Conservation (phyloP, 805 yeast genomes). For the Hanseniaspora thailandica region DNA sequence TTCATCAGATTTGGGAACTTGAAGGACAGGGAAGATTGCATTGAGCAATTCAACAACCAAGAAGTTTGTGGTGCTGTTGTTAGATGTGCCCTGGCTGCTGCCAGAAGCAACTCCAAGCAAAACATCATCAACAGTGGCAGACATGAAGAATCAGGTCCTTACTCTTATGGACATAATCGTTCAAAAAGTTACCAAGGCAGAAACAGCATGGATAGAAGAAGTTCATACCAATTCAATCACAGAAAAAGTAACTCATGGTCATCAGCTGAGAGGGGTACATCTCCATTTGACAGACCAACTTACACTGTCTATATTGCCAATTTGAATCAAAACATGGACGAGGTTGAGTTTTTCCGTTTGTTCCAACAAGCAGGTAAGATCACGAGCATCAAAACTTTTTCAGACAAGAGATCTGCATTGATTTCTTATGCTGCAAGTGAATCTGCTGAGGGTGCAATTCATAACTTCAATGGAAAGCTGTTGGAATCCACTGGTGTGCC, state of each 20-base stretch:
- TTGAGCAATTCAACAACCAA: constrained; percentile 64
- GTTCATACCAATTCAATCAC: constrained; percentile 4
- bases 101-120: constrained; percentile 31
- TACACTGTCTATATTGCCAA: constrained; percentile 64
- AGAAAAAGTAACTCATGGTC: constrained; percentile 2
- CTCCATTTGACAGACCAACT: constrained; percentile 32
- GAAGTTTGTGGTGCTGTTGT: constrained; percentile 71
- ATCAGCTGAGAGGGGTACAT: constrained; percentile 25
- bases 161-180: constrained; percentile 12
- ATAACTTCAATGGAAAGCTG: constrained; percentile 66
- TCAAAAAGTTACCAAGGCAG: constrained; percentile 7
- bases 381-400: constrained; percentile 59
- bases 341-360: constrained; percentile 45
- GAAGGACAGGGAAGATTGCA: constrained; percentile 54
- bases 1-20: constrained; percentile 67
- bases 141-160: background rate
- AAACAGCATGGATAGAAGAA: background rate
- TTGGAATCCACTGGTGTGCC: constrained; percentile 54
- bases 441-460: constrained; percentile 68
- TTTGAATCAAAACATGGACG: constrained; percentile 50
- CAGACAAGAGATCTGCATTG: constrained; percentile 71
- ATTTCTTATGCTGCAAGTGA: constrained; percentile 54
- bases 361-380: constrained; percentile 68
- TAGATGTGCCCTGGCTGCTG: constrained; percentile 70
- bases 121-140: constrained; percentile 12